Base-by-base conservation (phyloP, 306 rosid species). In the Elaeagnus macrophylla region DNA sequence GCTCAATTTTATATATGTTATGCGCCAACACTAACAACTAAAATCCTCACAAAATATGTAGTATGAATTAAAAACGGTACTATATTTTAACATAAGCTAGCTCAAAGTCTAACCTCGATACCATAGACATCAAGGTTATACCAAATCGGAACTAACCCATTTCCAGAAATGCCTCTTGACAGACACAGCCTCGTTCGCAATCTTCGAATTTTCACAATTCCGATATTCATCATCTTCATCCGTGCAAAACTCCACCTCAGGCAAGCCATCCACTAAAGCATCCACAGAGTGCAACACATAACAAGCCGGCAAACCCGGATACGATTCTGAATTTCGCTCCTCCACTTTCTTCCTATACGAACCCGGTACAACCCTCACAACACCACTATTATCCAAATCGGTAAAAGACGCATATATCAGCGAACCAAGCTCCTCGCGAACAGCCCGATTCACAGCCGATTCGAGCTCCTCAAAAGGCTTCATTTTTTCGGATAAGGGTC, bases 401-500 rank as follows among this genome's bases (percentile, higher is more conserved):
- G 11, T 9, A 8, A 6, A 55, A 0, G 48, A 16, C 37, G 38
- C 76, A 2, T 36, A 40, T 7, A 84, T 12, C 3, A 80, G 48
- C 16, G 96, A 82, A 7, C 99, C 96, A 8, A 91, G 95, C 79
- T 91, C 97, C 55, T 91, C 97, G 43, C 56, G 44, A 35, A 91
- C 80, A 1, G 93, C 95, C 53, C 97, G 71, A 9, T 67, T 56
- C 16, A 81, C 94, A 0, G 97, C 94, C 13, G 89, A 65, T n/a
- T 80, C 83, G 1, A 87, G 83, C 7, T 80, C 87, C 75, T 91
- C 96, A 3, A 48, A 19, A 7, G 99, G 99, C 64, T 84, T 91
- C 99, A 91, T 84, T 77, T 91, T 91, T 81, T 91, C 99, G 16
- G 96, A 91, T 35, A 91, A 48, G 11, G 99, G 99, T 6, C 99